Conservation (phyloP, 2,329 filamentous ascomycete species). For the Neurospora sp. region DNA sequence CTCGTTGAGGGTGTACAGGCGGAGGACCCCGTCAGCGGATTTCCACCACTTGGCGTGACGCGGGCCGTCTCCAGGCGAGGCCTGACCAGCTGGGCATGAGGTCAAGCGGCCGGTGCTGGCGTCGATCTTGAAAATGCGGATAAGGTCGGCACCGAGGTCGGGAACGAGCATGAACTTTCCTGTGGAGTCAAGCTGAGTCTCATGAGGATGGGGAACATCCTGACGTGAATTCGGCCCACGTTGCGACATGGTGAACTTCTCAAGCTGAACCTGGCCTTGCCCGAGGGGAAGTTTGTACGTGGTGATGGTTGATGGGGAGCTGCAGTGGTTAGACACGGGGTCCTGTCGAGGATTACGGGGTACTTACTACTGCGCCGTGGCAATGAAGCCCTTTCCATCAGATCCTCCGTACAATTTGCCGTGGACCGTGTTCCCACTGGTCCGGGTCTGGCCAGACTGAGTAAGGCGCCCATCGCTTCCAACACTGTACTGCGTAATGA, state of each 20-base stretch:
- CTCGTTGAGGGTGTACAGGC: conserved; percentile 36
- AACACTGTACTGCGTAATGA: conserved; percentile 12
- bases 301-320: conserved; percentile 29
- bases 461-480: conserved; percentile 22
- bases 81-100: conserved; percentile 31
- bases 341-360: conserved; percentile 23
- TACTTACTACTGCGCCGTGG: conserved; percentile 33
- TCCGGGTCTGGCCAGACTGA: conserved; percentile 24
- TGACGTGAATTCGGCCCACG: conserved; percentile 39
- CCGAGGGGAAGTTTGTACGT: conserved; percentile 32
- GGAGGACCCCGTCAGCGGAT: conserved; percentile 16
- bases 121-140: conserved; percentile 43
- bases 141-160: conserved; percentile 44
- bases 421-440: conserved; percentile 27
- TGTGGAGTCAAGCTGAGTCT: conserved; percentile 37
- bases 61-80: conserved; percentile 38
- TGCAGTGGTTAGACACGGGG: conserved; percentile 10
- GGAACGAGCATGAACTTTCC: conserved; percentile 38
- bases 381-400: conserved; percentile 30
- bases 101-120: conserved; percentile 32
- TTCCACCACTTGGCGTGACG: conserved; percentile 43
- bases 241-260: conserved; percentile 31
- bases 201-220: conserved; percentile 44
- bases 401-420: conserved; percentile 29
- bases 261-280: conserved; percentile 18